A percentile compares a stretch with the other conserved stretches of the same genome.
Conservation (phyloP, 2,329 filamentous ascomycete species). For the Coniochaeta hoffmannii region DNA sequence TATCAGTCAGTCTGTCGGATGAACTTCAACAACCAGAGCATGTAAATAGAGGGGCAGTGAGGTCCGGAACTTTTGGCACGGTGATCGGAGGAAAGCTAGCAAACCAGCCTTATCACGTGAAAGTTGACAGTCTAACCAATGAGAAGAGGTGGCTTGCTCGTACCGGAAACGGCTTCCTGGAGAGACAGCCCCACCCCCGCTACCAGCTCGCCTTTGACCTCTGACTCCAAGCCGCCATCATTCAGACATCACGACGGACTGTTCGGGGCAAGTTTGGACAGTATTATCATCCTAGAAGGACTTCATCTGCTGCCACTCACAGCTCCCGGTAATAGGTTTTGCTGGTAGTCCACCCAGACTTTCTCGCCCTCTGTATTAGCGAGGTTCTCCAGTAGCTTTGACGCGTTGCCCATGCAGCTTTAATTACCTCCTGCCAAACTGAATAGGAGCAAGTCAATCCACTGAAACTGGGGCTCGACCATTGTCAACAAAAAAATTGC, state of each 20-base stretch:
- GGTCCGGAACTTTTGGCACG: no score
- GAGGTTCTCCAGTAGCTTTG: no score
- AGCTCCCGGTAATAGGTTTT: no score
- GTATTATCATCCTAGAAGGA: neutral
- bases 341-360: no score
- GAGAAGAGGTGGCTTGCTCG: neutral
- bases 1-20: no score
- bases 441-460: constrained; percentile 7
- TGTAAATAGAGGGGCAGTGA: neutral
- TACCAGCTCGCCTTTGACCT: neutral
- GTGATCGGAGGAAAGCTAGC: neutral
- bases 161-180: neutral
- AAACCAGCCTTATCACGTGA: neutral
- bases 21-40: no score
- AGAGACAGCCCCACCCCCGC: neutral
- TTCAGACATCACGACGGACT: no score
- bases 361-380: no score
- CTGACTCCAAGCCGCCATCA: no score
- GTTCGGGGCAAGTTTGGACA: no score
- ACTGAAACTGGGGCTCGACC: constrained; percentile 10
- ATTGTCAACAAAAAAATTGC: constrained; percentile 20
- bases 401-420: no score
- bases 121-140: neutral
- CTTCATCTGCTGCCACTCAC: no score
- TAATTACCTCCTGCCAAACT: neutral